A percentile compares a stretch with the other conserved stretches of the same genome.
Evolutionary conservation across 2,329 filamentous ascomycete genomes (phyloP).

Genomic region (Cladosporium cucumerinum): DNA sequence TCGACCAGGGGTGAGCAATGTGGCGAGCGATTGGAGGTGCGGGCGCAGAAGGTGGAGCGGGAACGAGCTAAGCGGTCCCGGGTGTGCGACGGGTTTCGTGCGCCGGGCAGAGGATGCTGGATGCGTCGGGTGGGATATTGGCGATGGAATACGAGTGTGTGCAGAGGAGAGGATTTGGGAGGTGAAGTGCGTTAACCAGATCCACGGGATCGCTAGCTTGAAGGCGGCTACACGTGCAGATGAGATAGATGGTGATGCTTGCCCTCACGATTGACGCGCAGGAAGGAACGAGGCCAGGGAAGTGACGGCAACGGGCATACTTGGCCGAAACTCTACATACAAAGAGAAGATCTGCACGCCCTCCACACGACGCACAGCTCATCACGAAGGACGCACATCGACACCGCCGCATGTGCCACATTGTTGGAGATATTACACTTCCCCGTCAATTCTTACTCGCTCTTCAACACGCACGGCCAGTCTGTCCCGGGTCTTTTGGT

Average conservation of each 20-base stretch:
- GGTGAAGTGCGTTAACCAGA: neutral
- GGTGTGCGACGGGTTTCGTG: neutral
- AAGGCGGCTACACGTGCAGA: neutral
- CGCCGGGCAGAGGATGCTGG: neutral
- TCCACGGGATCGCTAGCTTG: neutral
- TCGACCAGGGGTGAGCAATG: neutral
- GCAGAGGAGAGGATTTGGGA: neutral
- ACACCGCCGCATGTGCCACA: neutral
- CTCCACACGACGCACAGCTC: neutral
- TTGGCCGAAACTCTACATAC: neutral
- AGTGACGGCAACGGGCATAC: neutral
- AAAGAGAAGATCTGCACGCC: neutral
- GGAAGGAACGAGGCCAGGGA: neutral
- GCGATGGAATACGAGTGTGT: neutral
- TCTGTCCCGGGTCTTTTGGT: neutral
- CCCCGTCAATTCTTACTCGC: neutral
- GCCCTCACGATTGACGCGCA: neutral
- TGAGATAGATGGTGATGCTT: neutral
- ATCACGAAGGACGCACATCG: neutral
- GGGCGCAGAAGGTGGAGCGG: neutral
- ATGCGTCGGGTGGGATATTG: neutral
- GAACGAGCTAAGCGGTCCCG: neutral
- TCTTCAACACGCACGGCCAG: neutral
- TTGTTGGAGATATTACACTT: neutral
- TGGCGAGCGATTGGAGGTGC: slow-evolving; percentile 6